These are phyloP conservation scores for Yamagishiella unicocca DNA, from an alignment of 139 green algal species.

Conservation along the genomic window DNA sequence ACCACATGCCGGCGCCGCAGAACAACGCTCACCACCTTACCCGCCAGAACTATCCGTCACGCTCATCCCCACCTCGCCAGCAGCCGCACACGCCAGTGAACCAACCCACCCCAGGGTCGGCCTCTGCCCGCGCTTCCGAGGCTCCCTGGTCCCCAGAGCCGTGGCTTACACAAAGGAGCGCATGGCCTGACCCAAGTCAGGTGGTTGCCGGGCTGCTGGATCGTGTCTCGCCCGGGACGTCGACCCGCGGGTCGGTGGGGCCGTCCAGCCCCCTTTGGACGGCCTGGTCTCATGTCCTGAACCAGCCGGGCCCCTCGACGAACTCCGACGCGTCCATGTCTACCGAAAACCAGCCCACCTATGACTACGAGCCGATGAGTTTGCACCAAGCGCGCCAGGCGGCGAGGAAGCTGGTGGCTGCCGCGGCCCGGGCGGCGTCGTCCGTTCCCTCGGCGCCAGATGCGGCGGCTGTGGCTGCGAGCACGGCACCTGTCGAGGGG, in stretches of 20 bases:
- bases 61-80: too few relatives aligned
- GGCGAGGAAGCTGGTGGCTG: not conserved
- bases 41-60: too few relatives aligned
- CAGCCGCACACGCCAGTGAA: too few relatives aligned
- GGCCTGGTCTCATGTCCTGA: not conserved
- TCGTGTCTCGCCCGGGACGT: not conserved
- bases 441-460: not conserved
- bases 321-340: not conserved
- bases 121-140: not conserved
- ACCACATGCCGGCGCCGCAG: too few relatives aligned
- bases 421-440: too few relatives aligned
- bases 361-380: not conserved
- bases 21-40: too few relatives aligned
- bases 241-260: not conserved
- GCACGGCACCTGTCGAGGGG: not conserved
- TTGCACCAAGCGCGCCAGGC: not conserved
- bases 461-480: not conserved
- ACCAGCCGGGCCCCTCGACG: not conserved
- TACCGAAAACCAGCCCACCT: not conserved
- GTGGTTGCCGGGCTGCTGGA: conserved; percentile 3
- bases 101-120: not conserved
- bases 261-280: not conserved
- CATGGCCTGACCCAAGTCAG: not conserved
- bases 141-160: not conserved
- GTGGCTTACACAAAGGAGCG: not conserved